phyloP scores from a whole-genome alignment of 192 early-diverging fungal species.

The Phlyctochytrium bullatum region DNA sequence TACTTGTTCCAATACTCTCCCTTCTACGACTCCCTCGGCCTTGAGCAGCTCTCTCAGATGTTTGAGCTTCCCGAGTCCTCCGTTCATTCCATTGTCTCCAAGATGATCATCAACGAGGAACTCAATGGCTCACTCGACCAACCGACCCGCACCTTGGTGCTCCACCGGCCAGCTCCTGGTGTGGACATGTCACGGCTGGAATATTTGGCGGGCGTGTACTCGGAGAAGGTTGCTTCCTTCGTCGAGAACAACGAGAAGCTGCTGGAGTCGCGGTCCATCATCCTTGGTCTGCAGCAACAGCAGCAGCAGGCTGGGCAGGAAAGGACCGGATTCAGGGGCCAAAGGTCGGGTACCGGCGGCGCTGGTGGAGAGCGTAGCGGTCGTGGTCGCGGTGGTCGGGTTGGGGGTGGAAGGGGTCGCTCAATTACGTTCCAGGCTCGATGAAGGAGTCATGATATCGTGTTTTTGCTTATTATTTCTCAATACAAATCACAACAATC shows the following conservation, averaged over 20 bases:
- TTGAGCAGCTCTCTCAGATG: conserved; percentile 82
- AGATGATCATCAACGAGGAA: conserved; percentile 95
- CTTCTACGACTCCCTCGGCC: conserved; percentile 84
- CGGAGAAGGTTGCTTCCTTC: conserved; percentile 81
- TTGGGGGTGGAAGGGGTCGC: background rate
- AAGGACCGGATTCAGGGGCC: background rate
- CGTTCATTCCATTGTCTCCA: conserved; percentile 77
- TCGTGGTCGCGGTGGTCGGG: conserved; percentile 17
- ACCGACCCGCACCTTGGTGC: conserved; percentile 72
- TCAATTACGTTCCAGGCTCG: too few species aligned
- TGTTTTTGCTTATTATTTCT: too few species aligned
- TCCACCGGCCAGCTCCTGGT: conserved; percentile 57
- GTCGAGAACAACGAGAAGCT: conserved; percentile 91
- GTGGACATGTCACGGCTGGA: conserved; percentile 71
- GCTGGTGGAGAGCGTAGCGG: conserved; percentile 1
- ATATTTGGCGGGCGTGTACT: conserved; percentile 78
- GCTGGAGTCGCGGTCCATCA: conserved; percentile 56
- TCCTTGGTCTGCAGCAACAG: conserved; percentile 35
- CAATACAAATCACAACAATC: too few species aligned
- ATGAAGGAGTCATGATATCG: too few species aligned
- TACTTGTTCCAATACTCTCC: conserved; percentile 92
- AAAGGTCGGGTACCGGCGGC: conserved; percentile 11
- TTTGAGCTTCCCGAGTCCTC: conserved; percentile 69
- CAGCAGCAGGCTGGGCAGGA: conserved; percentile 28
- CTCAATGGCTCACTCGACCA: conserved; percentile 85